Base-by-base conservation (phyloP, 805 yeast genomes). In the Kuraishia piskuri region DNA sequence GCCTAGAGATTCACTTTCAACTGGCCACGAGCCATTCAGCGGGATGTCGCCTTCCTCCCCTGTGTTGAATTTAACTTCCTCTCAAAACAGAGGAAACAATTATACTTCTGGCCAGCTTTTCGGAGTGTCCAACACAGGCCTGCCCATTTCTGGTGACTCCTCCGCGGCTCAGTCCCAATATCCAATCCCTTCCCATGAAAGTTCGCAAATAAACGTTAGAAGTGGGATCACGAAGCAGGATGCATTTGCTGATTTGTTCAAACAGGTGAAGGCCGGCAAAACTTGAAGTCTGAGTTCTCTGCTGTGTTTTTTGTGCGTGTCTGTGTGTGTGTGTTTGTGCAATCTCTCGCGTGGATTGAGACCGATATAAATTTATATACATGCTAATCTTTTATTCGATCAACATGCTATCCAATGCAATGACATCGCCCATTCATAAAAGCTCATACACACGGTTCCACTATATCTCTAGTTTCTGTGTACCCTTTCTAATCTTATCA, bases 171-270 rank as follows among this genome's bases (percentile, higher is more conserved):
- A 20, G 22, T 12, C 47, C 22, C 47, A 19, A 20, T 31, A 31
- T 31, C 7, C 40, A 12, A 31, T 12, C 9, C 40, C 40, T 3
- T 7, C 40, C 17, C 40, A 31, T 12, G 40, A 12, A 10, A 31
- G 17, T 31, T 8, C 40, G 4, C 40, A 31, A 10, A 3, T n/a
- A 31, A 31, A 6, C 3, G 4, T 31, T 3, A 31, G 17, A 8
- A 12, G 23, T 21, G 23, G 6, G 19, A 19, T 20, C 22, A 12
- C 47, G 6, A 45, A 45, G 23, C 23, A 20, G 47, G 23, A 20
- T 20, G 47, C 47, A 6, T 50, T 50, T 50, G 53, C 40, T 45
- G 53, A 50, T 17, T 46, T 50, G 40, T 50, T 50, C 40, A 44
- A 46, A 22, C 53, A 45, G 26, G 26, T 40, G 5, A 49, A 45